Conservation (phyloP, 140 eudicot species). For the Cichorium intybus region DNA sequence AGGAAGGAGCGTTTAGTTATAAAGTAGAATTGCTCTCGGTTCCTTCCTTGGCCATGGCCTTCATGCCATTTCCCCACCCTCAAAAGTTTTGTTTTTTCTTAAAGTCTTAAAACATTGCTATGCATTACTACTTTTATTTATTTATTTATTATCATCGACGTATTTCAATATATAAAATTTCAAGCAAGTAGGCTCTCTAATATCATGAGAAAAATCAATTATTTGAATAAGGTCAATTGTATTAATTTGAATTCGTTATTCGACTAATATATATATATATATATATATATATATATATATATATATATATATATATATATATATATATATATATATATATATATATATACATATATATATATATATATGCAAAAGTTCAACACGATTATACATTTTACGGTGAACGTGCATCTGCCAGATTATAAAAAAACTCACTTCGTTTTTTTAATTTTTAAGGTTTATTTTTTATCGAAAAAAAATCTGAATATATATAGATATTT, state of each 20-base stretch:
- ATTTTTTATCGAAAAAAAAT: too few species aligned
- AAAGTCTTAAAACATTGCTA: background rate
- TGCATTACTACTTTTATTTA: background rate
- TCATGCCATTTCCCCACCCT: conserved; percentile 42
- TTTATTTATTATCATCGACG: background rate
- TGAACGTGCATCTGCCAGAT: too few species aligned
- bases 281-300: too few species aligned
- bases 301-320: too few species aligned
- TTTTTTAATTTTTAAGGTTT: too few species aligned
- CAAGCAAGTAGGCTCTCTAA: background rate
- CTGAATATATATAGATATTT: too few species aligned
- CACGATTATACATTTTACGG: too few species aligned
- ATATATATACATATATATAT: too few species aligned
- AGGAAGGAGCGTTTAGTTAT: conserved; percentile 38
- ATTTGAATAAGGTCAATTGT: background rate
- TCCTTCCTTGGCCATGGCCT: conserved; percentile 32
- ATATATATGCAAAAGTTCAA: too few species aligned
- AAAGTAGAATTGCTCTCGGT: conserved; percentile 33
- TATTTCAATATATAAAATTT: background rate
- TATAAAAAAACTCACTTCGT: too few species aligned
- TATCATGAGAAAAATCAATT: background rate
- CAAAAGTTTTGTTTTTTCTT: conserved; percentile 22
- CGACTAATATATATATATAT: too few species aligned
- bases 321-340: too few species aligned
- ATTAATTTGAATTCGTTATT: background rate